A percentile compares a stretch with the other conserved stretches of the same genome.
Evolutionary conservation across 345 rosid species (phyloP).

Genomic region (Carallia pectinifolia): DNA sequence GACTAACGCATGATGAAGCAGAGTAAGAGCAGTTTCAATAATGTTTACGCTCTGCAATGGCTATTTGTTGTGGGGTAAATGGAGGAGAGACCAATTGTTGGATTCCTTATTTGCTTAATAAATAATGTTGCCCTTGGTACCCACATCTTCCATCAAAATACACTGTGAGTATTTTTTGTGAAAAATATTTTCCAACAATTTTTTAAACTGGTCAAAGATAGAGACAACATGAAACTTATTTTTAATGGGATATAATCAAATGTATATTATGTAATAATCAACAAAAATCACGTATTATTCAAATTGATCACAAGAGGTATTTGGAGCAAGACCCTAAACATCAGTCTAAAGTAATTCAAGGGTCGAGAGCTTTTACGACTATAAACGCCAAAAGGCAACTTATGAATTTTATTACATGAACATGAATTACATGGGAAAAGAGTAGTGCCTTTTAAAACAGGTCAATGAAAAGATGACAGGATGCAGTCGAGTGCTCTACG

Average conservation of each 20-base stretch:
- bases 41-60: neutral
- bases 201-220: neutral
- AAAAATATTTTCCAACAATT: neutral
- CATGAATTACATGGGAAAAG: neutral
- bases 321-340: neutral
- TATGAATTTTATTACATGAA: neutral
- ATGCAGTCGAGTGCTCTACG: neutral
- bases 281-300: neutral
- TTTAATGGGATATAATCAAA: neutral
- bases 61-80: neutral
- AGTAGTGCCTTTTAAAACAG: neutral
- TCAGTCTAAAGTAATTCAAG: neutral
- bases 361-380: neutral
- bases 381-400: neutral
- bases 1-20: neutral
- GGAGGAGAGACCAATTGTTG: neutral
- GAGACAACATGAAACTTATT: neutral
- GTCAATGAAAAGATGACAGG: neutral
- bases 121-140: too few species aligned
- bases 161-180: neutral
- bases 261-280: neutral
- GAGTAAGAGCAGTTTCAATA: neutral
- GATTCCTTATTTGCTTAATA: neutral
- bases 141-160: neutral
- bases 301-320: neutral